These are phyloP conservation scores for Cyclostephanos invisitatus DNA, from an alignment of 108 stramenopile species.

Conservation along the genomic window DNA sequence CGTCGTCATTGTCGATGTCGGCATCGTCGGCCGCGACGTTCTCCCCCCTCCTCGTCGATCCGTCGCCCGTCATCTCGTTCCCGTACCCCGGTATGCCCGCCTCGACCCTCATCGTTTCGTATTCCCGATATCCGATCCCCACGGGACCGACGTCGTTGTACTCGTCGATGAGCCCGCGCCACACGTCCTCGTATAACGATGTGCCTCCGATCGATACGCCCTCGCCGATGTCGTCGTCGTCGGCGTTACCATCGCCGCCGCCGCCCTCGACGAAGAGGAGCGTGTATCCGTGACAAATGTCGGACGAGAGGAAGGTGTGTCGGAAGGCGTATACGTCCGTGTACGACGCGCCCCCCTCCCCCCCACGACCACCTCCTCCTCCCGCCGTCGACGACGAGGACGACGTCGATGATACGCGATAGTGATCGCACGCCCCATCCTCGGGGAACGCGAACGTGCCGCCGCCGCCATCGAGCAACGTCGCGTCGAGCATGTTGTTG, in stretches of 20 bases:
- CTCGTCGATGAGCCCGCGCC: conserved; percentile 62
- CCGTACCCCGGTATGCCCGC: conserved; percentile 50
- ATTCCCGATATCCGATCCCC: conserved; percentile 71
- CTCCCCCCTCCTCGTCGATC: conserved; percentile 34
- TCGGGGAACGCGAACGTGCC: conserved; percentile 32
- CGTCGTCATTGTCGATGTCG: not conserved
- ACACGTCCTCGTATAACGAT: conserved; percentile 42
- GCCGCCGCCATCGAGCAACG: not conserved
- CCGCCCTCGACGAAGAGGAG: conserved; percentile 43
- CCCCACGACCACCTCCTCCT: not conserved
- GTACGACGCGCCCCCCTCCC: not conserved
- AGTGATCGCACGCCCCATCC: conserved; percentile 40
- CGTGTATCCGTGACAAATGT: conserved; percentile 65
- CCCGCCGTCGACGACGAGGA: no score
- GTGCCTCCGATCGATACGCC: not conserved
- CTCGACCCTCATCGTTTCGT: conserved; percentile 79
- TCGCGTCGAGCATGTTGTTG: conserved; percentile 17
- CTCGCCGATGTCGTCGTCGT: conserved; percentile 1
- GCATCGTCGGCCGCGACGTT: not conserved
- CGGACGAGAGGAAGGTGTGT: conserved; percentile 47
- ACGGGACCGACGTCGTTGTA: conserved; percentile 67
- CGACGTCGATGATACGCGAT: conserved; percentile 1
- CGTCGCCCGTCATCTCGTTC: conserved; percentile 49
- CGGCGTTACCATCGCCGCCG: no score
- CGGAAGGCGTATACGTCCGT: conserved; percentile 35